Evolutionary conservation across 2,329 filamentous ascomycete genomes (phyloP).

Genomic region (Ophiosphaerella herpotricha): DNA sequence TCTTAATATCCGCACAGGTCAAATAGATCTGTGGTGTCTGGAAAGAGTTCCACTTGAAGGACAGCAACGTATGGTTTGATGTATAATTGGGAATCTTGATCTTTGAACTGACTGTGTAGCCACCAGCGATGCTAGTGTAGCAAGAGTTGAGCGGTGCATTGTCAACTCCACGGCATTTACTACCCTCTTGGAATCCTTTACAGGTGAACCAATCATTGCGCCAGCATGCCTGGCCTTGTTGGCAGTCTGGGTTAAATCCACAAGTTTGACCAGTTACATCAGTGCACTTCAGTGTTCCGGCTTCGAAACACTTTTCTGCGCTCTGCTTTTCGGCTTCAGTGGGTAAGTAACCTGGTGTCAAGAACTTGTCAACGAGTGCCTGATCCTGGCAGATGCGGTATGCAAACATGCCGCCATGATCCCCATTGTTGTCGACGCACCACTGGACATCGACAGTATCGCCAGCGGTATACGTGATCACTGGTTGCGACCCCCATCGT

Average conservation of each 20-base stretch:
- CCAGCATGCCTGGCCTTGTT: slow-evolving; percentile 35
- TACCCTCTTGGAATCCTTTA: slow-evolving; percentile 32
- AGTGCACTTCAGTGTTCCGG: slow-evolving; percentile 35
- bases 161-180: slow-evolving; percentile 37
- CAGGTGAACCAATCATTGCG: slow-evolving; percentile 45
- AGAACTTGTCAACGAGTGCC: slow-evolving; percentile 36
- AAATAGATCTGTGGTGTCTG: slow-evolving; percentile 41
- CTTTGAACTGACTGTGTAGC: slow-evolving; percentile 39
- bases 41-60: slow-evolving; percentile 42
- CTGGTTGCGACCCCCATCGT: slow-evolving; percentile 33
- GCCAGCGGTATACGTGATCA: slow-evolving; percentile 36
- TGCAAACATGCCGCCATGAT: slow-evolving; percentile 42
- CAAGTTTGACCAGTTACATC: slow-evolving; percentile 38
- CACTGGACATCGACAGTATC: slow-evolving; percentile 39
- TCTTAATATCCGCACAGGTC: slow-evolving; percentile 40
- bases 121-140: slow-evolving; percentile 41
- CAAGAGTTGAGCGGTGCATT: slow-evolving; percentile 39
- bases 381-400: slow-evolving; percentile 44
- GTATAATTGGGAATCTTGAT: slow-evolving; percentile 41
- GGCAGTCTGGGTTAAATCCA: slow-evolving; percentile 36
- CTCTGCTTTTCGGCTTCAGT: slow-evolving; percentile 41
- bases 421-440: slow-evolving; percentile 42
- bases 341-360: slow-evolving; percentile 38
- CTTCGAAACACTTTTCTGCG: slow-evolving; percentile 38
- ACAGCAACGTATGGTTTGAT: slow-evolving; percentile 38